Evolutionary conservation across 768 basidiomycete genomes (phyloP).

Genomic region (Tulasnella sp.): DNA sequence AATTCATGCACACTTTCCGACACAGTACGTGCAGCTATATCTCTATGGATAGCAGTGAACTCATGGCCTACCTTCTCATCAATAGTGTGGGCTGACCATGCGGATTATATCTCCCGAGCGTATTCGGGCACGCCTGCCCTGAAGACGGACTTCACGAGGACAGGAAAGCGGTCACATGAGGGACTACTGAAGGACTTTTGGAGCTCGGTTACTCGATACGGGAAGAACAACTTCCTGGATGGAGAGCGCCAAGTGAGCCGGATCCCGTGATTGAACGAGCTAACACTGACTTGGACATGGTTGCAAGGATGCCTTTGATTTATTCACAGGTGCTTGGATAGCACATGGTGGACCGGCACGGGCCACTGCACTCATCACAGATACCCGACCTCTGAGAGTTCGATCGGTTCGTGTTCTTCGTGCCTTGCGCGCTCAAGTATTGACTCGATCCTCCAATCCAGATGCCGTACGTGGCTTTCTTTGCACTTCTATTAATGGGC

Average conservation of each 20-base stretch:
- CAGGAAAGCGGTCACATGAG: constrained; percentile 73
- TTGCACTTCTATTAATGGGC: constrained; percentile 79
- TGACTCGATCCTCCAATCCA: constrained; percentile 26
- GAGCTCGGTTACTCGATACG: constrained; percentile 73
- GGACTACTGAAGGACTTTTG: constrained; percentile 76
- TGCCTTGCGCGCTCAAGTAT: background rate
- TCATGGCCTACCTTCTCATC: background rate
- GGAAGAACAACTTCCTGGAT: constrained; percentile 96
- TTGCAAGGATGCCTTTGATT: constrained; percentile 82
- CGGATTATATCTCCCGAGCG: constrained; percentile 76
- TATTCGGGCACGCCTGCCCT: constrained; percentile 93
- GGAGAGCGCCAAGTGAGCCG: constrained; percentile 68
- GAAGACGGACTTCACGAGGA: constrained; percentile 94
- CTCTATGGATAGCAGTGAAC: background rate
- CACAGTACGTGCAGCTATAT: constrained; percentile 56
- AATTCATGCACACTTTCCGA: constrained; percentile 72
- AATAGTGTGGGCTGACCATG: constrained; percentile 96
- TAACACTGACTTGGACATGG: background rate
- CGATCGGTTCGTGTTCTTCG: constrained; percentile 52
- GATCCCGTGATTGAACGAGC: background rate
- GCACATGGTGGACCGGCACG: constrained; percentile 64
- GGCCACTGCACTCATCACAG: constrained; percentile 58
- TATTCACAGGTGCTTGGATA: constrained; percentile 84
- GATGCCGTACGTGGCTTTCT: constrained; percentile 75
- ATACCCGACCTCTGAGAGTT: constrained; percentile 68